Percentiles rank a stretch among this genome's conserved stretches.
Evolutionary conservation across 2,329 filamentous ascomycete genomes (phyloP).

Genomic region (Leptosphaerulina australis): DNA sequence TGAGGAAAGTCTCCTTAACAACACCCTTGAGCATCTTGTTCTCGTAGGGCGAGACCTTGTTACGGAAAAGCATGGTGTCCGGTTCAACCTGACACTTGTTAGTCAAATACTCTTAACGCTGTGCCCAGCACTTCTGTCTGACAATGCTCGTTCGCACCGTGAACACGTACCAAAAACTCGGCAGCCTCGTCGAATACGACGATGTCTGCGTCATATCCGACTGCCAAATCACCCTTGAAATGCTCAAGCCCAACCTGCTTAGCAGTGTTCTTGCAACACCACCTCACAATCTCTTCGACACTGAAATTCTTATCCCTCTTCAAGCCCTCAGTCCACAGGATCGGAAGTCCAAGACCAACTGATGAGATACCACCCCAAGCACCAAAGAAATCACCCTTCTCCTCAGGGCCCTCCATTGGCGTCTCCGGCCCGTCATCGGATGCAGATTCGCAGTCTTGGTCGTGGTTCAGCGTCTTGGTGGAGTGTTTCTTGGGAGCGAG

Average conservation of each 20-base stretch:
- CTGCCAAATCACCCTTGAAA: conserved; percentile 78
- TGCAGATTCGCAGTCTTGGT: conserved; percentile 44
- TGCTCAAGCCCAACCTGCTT: conserved; percentile 83
- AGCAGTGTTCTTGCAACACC: conserved; percentile 87
- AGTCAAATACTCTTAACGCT: too few species aligned
- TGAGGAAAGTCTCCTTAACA: conserved; percentile 83
- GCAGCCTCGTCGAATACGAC: conserved; percentile 89
- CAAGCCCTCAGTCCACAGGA: conserved; percentile 79
- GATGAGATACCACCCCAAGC: conserved; percentile 97
- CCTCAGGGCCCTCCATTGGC: conserved; percentile 47
- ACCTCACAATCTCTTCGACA: conserved; percentile 79
- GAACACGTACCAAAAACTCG: conserved; percentile 69
- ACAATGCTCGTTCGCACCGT: too few species aligned
- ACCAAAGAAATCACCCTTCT: conserved; percentile 84
- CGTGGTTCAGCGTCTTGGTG: conserved; percentile 40
- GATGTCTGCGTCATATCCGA: conserved; percentile 87
- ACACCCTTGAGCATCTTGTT: conserved; percentile 77
- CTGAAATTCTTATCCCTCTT: conserved; percentile 62
- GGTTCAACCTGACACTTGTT: conserved; percentile 47
- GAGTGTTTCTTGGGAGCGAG: conserved; percentile 59
- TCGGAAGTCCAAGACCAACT: conserved; percentile 88
- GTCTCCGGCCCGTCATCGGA: conserved; percentile 40
- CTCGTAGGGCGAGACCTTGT: conserved; percentile 90
- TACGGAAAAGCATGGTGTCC: conserved; percentile 92
- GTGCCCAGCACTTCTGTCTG: too few species aligned